Conservation (phyloP, 2,329 filamentous ascomycete genomes). For the Monascus ruber region DNA sequence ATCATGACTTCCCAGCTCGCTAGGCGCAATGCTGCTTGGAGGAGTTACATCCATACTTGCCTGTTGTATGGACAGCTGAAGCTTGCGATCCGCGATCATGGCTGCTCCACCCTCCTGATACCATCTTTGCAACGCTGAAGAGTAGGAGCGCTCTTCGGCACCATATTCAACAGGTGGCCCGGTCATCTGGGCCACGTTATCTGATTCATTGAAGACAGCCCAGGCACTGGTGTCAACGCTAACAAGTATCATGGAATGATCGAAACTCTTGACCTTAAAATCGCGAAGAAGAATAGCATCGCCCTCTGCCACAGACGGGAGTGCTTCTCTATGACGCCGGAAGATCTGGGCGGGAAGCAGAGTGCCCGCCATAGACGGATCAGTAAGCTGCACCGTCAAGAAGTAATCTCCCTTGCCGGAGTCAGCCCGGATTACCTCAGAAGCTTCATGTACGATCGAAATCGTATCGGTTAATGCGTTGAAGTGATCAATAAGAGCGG, state of each 20-base stretch:
- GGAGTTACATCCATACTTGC: conserved; percentile 15
- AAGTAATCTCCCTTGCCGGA: conserved; percentile 31
- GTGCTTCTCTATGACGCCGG: conserved; percentile 24
- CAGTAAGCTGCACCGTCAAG: conserved; percentile 32
- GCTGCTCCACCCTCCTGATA: conserved; percentile 25
- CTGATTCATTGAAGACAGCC: conserved; percentile 30
- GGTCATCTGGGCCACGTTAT: conserved; percentile 18
- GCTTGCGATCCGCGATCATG: conserved; percentile 24
- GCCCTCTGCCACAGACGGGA: conserved; percentile 29
- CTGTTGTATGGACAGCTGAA: conserved; percentile 22
- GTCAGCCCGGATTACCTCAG: conserved; percentile 20
- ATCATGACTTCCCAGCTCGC: conserved; percentile 23
- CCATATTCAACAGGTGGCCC: conserved; percentile 31
- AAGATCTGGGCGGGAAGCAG: conserved; percentile 32
- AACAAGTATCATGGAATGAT: conserved; percentile 29
- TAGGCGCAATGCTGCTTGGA: conserved; percentile 14
- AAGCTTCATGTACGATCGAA: conserved; percentile 26
- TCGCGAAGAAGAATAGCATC: conserved; percentile 35
- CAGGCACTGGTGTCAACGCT: conserved; percentile 35
- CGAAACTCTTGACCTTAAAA: conserved; percentile 33
- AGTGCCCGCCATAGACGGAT: conserved; percentile 31
- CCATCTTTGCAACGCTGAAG: conserved; percentile 28
- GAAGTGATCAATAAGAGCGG: conserved; percentile 32
- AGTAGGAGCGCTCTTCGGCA: conserved; percentile 25
- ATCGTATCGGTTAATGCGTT: conserved; percentile 31